Conservation (phyloP, 1,284 basidiomycete species). For the Thecaphora thlaspeos region DNA sequence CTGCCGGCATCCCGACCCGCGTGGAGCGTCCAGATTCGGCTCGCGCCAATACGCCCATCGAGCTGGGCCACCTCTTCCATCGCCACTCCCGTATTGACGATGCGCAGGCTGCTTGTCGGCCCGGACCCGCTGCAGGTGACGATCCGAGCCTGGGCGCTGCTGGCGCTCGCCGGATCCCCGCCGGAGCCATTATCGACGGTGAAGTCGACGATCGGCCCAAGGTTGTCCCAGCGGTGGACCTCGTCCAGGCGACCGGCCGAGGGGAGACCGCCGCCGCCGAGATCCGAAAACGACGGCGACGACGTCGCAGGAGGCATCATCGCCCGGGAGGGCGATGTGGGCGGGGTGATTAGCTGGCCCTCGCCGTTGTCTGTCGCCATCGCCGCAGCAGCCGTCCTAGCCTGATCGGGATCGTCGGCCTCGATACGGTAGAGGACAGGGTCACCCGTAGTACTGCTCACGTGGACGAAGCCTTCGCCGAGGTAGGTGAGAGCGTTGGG, state of each 20-base stretch:
- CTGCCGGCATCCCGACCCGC: conserved; percentile 4
- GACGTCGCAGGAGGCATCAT: background rate
- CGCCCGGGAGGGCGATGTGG: conserved; percentile 22
- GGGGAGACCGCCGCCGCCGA: conserved; percentile 6
- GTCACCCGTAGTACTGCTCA: conserved; percentile 46
- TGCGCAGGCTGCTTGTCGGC: conserved; percentile 75
- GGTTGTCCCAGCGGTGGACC: conserved; percentile 50
- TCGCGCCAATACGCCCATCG: conserved; percentile 13
- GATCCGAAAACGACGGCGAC: background rate
- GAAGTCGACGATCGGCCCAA: conserved; percentile 86
- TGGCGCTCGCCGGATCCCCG: conserved; percentile 16
- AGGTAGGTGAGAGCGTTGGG: conserved; percentile 39
- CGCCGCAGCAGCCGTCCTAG: background rate
- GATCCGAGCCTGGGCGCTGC: conserved; percentile 68
- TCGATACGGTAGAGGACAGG: conserved; percentile 33
- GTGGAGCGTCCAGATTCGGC: conserved; percentile 22
- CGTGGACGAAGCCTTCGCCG: conserved; percentile 42
- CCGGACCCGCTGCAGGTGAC: conserved; percentile 84
- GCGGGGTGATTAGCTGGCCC: conserved; percentile 24
- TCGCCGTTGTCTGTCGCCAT: background rate
- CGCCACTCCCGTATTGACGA: conserved; percentile 82
- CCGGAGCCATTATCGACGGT: conserved; percentile 73
- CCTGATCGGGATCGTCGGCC: conserved; percentile 6
- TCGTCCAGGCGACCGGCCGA: conserved; percentile 6
- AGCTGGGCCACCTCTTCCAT: conserved; percentile 65